Evolutionary conservation across 371 early-diverging fungal species (phyloP), one percentile per base, ranked within the genome.

Genomic region (Apophysomyces variabilis): DNA sequence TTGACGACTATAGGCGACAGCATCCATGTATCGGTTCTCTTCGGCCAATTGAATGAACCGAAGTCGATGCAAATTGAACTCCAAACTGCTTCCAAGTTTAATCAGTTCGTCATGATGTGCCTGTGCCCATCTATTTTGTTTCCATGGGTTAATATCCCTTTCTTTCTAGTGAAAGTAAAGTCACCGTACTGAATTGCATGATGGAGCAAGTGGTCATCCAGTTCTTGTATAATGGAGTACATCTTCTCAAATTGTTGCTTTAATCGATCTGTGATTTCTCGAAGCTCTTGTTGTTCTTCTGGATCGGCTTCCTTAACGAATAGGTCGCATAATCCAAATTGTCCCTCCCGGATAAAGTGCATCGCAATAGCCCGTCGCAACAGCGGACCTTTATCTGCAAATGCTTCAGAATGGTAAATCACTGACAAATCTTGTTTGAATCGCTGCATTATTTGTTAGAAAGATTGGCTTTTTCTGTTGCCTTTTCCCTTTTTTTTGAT

Each of bases 311-410:
- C 69, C 62, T 76, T 65, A 66, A 83, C 61, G 65, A 91, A 90
- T 9, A 79, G 69, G 35, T 89, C 85, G 21, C 87, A 93, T 16
- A 93, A 69, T 16, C 86, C 89, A 71, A 94, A 96, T 45, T 91
- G 84, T 16, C 97, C 97, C 73, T 95, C 89, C n/a, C 96, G 85
- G 38, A 96, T 84, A 69, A 96, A 92, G 64, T 96, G 96, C 64
- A 82, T 63, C 5, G 88, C 87, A 18, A 96, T 71, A 8, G 92
- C 80, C 32, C 78, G 80, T 45, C 80, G 71, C 39, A 96, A 66
- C 32, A 87, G 66, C 5, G 77, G 67, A 7, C 85, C 83, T 69
- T 91, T 91, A 44, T 84, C 82, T 36, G 83, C 86, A 65, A 94
- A 91, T n/a, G 90, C 88, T 62, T 77, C 82, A 45, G 90, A 88